Evolutionary conservation across 2,329 filamentous ascomycete species (phyloP).

Genomic region (Fusarium tricinctum): DNA sequence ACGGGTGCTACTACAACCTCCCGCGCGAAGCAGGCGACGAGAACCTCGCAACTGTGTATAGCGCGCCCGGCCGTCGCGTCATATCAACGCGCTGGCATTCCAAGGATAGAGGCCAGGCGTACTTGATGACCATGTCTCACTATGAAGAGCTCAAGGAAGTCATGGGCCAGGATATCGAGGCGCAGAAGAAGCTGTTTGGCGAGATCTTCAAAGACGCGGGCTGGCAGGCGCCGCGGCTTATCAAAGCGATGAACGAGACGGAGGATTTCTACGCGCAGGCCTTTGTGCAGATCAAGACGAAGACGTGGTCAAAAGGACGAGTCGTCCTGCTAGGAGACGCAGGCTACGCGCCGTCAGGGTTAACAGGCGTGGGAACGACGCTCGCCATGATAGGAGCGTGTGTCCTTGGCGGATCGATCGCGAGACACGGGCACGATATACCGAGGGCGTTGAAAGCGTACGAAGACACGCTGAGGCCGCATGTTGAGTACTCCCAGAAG

Average conservation of each 20-base stretch:
- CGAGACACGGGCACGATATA: constrained; percentile 42
- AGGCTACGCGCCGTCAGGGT: constrained; percentile 60
- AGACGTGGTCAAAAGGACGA: constrained; percentile 53
- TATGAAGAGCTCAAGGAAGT: constrained; percentile 46
- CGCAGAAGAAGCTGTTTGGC: constrained; percentile 57
- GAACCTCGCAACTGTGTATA: constrained; percentile 32
- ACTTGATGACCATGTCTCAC: constrained; percentile 51
- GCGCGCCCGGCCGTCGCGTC: constrained; percentile 19
- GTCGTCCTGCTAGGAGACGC: constrained; percentile 65
- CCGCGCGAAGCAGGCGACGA: constrained; percentile 12
- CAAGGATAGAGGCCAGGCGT: constrained; percentile 45
- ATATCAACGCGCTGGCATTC: constrained; percentile 38
- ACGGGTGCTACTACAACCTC: constrained; percentile 31
- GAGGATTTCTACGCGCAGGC: constrained; percentile 62
- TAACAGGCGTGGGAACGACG: constrained; percentile 65
- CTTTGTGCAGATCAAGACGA: constrained; percentile 59
- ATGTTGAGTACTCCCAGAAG: constrained; percentile 57
- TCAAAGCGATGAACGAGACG: constrained; percentile 53
- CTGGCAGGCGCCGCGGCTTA: constrained; percentile 59
- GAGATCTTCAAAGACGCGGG: constrained; percentile 61
- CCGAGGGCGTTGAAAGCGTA: constrained; percentile 55
- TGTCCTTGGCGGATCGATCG: constrained; percentile 64
- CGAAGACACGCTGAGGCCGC: constrained; percentile 57
- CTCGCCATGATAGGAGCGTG: constrained; percentile 63
- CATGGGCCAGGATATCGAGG: constrained; percentile 43